phyloP scores from a whole-genome alignment of 2,329 filamentous ascomycete species.

The Hymenoscyphus repandus region DNA sequence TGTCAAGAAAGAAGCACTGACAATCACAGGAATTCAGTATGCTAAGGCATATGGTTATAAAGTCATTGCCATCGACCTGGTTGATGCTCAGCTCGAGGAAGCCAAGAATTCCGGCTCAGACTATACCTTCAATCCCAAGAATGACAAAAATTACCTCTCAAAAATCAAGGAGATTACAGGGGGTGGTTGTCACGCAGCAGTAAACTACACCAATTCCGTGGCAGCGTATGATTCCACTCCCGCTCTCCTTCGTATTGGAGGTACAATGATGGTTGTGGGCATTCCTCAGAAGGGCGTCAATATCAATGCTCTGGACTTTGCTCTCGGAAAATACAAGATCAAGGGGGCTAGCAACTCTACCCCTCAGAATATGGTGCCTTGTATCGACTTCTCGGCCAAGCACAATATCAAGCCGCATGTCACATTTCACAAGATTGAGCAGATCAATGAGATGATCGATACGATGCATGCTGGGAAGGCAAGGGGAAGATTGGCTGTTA shows the following conservation, averaged over 20 bases:
- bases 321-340: conserved; percentile 14
- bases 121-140: conserved; percentile 15
- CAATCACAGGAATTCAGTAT: conserved; percentile 16
- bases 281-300: conserved; percentile 13
- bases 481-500: conserved; percentile 15
- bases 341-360: conserved; percentile 14
- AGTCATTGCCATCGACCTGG: conserved; percentile 19
- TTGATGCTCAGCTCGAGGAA: conserved; percentile 14
- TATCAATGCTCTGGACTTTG: conserved; percentile 15
- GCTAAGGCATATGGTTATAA: conserved; percentile 18
- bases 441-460: conserved; percentile 21
- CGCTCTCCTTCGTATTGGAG: conserved; percentile 9
- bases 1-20: neutral
- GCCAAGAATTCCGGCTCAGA: conserved; percentile 15
- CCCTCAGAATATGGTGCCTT: conserved; percentile 15
- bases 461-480: conserved; percentile 14
- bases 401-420: conserved; percentile 19
- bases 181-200: conserved; percentile 18
- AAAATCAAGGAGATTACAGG: conserved; percentile 17
- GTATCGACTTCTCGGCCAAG: conserved; percentile 18
- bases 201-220: conserved; percentile 15
- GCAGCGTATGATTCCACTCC: conserved; percentile 17
- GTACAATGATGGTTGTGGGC: conserved; percentile 21
- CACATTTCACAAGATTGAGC: conserved; percentile 15
- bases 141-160: conserved; percentile 14